A percentile compares a stretch with the other conserved stretches of the same genome.
Conservation (phyloP, 306 rosid genomes). For the Parietaria judaica region DNA sequence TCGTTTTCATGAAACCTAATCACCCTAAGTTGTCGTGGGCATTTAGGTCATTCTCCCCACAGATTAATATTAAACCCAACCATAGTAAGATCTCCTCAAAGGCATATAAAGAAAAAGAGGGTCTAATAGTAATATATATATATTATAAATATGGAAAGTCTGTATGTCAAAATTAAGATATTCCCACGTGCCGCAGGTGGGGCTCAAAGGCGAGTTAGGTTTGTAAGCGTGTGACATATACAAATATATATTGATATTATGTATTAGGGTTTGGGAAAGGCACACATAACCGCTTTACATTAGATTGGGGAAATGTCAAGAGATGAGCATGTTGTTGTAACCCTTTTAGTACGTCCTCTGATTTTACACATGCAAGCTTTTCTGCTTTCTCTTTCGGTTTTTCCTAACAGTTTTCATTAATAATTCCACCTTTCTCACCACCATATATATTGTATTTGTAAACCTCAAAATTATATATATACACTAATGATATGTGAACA, state of each 20-base stretch:
- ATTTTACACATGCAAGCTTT: conserved; percentile 42
- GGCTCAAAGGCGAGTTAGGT: conserved; percentile 35
- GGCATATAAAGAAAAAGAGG: neutral
- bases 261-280: conserved; percentile 37
- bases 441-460: too few species aligned
- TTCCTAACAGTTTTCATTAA: neutral
- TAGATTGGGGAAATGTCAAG: conserved; percentile 44
- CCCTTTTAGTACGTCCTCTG: conserved; percentile 34
- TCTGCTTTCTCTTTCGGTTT: conserved; percentile 14
- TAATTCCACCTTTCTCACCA: conserved; percentile 19
- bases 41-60: conserved; percentile 12
- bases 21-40: conserved; percentile 28
- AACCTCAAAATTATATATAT: neutral
- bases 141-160: conserved; percentile 17
- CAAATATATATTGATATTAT: neutral
- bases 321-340: conserved; percentile 30
- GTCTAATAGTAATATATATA: neutral
- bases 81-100: conserved; percentile 16
- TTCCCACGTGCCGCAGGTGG: conserved; percentile 45
- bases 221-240: conserved; percentile 23
- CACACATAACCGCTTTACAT: conserved; percentile 40
- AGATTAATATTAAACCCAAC: conserved; percentile 28
- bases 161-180: conserved; percentile 19
- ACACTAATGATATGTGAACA: neutral
- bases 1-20: conserved; percentile 14